Base-by-base conservation (phyloP, 2,329 filamentous ascomycete genomes). In the Xylaria sp. region DNA sequence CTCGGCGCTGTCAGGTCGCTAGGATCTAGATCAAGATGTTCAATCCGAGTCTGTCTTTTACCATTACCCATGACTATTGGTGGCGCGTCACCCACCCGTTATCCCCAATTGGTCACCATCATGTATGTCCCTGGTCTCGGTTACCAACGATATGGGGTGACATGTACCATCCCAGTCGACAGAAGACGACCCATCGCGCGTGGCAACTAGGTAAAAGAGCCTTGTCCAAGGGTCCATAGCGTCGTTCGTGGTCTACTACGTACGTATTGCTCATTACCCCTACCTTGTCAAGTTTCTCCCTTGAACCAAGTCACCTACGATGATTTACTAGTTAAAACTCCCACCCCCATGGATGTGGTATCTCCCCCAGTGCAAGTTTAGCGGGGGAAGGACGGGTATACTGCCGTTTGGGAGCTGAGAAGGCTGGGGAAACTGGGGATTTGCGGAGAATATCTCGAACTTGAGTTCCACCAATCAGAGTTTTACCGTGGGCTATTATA, bases 381-480 rank as follows among this genome's bases (percentile, higher is more conserved):
- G 49, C 61, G 61, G 61, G 61, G 36, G 29, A 22, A 39, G 38
- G 60, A 20, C 51, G 39, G 60, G 36, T 55, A 51, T 15, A 51
- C 7, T 33, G 27, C 27, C 49, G 47, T 17, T 50, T 15, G 50
- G 25, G 27, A 54, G 56, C 51, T 6, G 36, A 63, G 42, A 56
- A 66, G 54, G 53, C 58, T 66, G 57, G 63, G 64, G 47, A 63
- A 39, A 44, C 38, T n/a, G 51, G 51, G 44, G 53, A 53, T 63
- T 66, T 66, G 65, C 55, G 65, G 65, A 67, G 65, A 65, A 58
- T 55, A 51, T 49, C 31, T 13, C 31, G 10, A 55, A 4, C 15
- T 33, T 4, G 29, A 22, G 29, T 66, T 64, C 65, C 65, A 64
- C 65, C 65, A 67, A 67, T 64, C 39, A 64, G 39, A 56, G 29